A percentile compares a stretch with the other conserved stretches of the same genome.
phyloP scores from a whole-genome alignment of 805 yeast genomes.

The Nakazawaea wickerhamii region DNA sequence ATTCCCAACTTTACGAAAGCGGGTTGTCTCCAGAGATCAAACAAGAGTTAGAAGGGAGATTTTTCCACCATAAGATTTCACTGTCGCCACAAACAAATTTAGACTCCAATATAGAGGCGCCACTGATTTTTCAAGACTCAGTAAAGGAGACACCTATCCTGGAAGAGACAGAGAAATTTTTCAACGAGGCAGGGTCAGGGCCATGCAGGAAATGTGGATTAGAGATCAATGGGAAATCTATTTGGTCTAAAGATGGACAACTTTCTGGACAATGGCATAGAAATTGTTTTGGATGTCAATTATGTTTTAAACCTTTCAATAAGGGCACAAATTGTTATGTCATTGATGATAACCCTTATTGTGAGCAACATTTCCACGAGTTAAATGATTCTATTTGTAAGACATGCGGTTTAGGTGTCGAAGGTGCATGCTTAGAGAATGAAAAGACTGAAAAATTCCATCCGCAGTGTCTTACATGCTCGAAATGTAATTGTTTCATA shows the following conservation, averaged over 20 bases:
- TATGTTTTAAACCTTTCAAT: constrained; percentile 53
- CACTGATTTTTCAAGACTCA: background rate
- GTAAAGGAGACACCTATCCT: background rate
- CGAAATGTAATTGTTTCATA: constrained; percentile 48
- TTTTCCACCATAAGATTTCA: constrained; percentile 3
- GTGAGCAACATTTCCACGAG: constrained; percentile 71
- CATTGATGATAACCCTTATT: constrained; percentile 72
- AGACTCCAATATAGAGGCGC: background rate
- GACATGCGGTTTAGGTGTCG: constrained; percentile 70
- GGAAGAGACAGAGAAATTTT: too few relatives aligned
- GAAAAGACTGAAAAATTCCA: constrained; percentile 73
- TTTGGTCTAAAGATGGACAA: constrained; percentile 82
- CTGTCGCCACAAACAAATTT: background rate
- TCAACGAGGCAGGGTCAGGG: constrained; percentile 54
- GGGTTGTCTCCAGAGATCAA: background rate
- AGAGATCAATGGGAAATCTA: constrained; percentile 48
- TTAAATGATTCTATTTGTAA: constrained; percentile 72
- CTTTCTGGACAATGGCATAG: constrained; percentile 94
- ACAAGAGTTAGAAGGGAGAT: background rate
- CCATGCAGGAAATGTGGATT: constrained; percentile 73
- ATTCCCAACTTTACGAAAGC: background rate
- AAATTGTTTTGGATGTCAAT: constrained; percentile 69
- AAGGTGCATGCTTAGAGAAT: constrained; percentile 85
- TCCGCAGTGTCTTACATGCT: constrained; percentile 63
- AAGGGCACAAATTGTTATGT: constrained; percentile 71